Conservation (phyloP, 306 rosid species). For the Quercus bicolor region DNA sequence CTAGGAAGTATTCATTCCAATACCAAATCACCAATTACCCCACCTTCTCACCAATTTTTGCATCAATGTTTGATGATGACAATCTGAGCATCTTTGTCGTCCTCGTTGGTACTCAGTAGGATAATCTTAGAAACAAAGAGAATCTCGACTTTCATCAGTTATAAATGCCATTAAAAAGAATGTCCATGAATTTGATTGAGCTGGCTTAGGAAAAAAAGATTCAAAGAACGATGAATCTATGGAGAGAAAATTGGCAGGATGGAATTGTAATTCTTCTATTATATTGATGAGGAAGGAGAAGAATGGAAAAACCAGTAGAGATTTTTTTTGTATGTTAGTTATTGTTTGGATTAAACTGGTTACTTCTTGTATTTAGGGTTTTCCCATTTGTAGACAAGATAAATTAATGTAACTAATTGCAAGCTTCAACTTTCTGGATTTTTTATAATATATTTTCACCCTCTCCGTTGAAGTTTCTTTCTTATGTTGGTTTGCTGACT, state of each 20-base stretch:
- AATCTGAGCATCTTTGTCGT: too few species aligned
- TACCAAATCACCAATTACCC: too few species aligned
- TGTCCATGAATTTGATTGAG: background rate
- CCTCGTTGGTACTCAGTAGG: too few species aligned
- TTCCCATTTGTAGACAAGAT: background rate
- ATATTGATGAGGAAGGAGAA: background rate
- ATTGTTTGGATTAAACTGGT: background rate
- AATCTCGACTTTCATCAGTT: too few species aligned
- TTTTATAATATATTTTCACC: background rate
- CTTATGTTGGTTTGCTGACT: constrained; percentile 2
- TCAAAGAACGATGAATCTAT: background rate
- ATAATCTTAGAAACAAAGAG: too few species aligned
- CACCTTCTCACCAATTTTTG: too few species aligned
- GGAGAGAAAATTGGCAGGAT: background rate
- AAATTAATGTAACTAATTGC: background rate
- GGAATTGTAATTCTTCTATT: background rate
- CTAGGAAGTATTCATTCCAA: too few species aligned
- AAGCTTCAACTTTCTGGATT: background rate
- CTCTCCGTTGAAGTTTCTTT: background rate
- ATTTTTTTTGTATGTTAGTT: background rate
- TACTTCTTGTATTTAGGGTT: background rate
- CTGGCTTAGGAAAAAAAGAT: background rate
- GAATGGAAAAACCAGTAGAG: background rate
- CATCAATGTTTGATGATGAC: too few species aligned
- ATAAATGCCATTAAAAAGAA: background rate